Conservation (phyloP, 345 rosid species). For the Eucalyptus cloeziana region DNA sequence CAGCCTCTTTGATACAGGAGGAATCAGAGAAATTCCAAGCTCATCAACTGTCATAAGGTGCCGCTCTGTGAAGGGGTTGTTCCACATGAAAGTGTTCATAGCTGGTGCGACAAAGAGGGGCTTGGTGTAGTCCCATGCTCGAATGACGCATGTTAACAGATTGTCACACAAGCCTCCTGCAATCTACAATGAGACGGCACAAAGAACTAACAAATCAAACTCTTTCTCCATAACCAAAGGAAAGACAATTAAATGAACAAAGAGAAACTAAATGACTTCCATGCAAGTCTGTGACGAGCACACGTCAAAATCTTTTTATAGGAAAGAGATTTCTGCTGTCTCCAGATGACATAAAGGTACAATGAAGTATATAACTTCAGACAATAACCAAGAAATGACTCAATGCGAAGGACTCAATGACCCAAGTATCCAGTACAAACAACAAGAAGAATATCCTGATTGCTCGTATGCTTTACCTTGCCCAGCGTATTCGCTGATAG, state of each 20-base stretch:
- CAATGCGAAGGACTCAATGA: not conserved
- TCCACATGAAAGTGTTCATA: conserved; percentile 94
- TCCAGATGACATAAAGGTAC: not conserved
- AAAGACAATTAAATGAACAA: not conserved
- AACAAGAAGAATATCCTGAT: not conserved
- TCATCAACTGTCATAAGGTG: conserved; percentile 80
- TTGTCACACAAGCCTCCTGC: conserved; percentile 94
- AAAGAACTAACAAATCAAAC: not conserved
- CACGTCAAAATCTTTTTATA: not conserved
- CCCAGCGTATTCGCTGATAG: conserved; percentile 91
- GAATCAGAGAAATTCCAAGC: conserved; percentile 79
- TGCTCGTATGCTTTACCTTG: conserved; percentile 34
- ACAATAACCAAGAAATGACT: not conserved
- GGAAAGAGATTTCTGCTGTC: not conserved
- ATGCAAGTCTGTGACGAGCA: not conserved
- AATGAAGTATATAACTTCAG: not conserved
- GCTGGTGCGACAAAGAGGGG: conserved; percentile 79
- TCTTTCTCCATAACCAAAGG: not conserved
- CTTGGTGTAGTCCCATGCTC: conserved; percentile 91
- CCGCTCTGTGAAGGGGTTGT: conserved; percentile 75
- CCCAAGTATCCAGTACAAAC: not conserved
- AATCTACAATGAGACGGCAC: conserved; percentile 33
- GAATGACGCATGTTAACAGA: conserved; percentile 72
- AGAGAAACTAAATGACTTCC: not conserved
- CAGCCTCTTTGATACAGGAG: conserved; percentile 68